phyloP scores from a whole-genome alignment of 108 stramenopile genomes.

The Mediolabrus comicus region DNA sequence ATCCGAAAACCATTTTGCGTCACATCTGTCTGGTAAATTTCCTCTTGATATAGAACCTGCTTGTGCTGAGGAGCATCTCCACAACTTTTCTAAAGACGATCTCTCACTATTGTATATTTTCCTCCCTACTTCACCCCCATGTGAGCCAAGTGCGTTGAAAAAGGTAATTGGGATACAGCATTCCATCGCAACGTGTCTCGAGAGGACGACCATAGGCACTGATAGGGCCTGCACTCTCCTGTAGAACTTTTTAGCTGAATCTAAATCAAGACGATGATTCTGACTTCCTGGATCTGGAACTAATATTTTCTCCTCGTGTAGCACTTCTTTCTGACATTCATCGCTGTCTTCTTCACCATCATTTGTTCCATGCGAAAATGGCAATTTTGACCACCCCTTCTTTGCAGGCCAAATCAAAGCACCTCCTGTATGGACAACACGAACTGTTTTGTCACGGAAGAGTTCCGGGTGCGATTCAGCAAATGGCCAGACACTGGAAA shows the following conservation, averaged over 20 bases:
- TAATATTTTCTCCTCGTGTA: conserved; percentile 32
- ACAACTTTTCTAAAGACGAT: conserved; percentile 38
- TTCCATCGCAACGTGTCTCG: conserved; percentile 39
- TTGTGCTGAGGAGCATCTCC: conserved; percentile 40
- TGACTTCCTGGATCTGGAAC: conserved; percentile 47
- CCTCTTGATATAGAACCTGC: conserved; percentile 23
- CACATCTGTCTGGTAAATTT: conserved; percentile 47
- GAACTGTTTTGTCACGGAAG: conserved; percentile 46
- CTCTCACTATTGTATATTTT: conserved; percentile 36
- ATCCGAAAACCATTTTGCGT: conserved; percentile 37
- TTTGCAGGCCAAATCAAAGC: conserved; percentile 42
- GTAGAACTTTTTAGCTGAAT: conserved; percentile 35
- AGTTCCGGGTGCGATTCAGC: conserved; percentile 35
- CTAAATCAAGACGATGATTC: conserved; percentile 43
- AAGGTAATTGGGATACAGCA: conserved; percentile 44
- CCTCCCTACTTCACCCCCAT: conserved; percentile 36
- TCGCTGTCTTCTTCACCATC: background rate
- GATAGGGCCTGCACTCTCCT: conserved; percentile 41
- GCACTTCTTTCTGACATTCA: background rate
- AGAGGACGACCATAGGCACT: conserved; percentile 46
- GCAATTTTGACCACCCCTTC: conserved; percentile 27
- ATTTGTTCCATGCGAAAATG: background rate
- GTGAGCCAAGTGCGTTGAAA: conserved; percentile 39
- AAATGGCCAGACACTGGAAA: conserved; percentile 43
- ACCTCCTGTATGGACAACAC: conserved; percentile 50